Percentiles rank a stretch among this genome's conserved stretches.
phyloP scores from a whole-genome alignment of 139 green algal species.

The Parachlorella kessleri region DNA sequence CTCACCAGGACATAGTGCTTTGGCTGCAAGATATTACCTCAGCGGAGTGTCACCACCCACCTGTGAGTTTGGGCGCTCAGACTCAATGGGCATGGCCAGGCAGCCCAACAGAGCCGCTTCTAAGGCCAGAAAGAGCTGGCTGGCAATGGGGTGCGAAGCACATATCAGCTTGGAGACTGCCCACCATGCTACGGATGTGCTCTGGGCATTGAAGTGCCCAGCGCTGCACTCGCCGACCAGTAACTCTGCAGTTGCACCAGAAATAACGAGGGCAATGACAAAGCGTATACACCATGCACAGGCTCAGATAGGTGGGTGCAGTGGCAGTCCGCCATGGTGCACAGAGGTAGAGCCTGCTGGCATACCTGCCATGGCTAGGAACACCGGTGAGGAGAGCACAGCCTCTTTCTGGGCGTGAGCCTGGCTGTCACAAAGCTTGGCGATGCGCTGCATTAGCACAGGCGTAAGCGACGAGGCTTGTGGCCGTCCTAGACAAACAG shows the following conservation, averaged over 20 bases:
- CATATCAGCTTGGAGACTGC: not conserved
- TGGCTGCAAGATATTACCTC: too few species aligned
- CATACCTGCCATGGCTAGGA: slow-evolving; percentile 2
- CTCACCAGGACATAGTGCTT: too few species aligned
- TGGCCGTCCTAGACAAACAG: too few species aligned
- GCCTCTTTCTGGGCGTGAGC: not conserved
- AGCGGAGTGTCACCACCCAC: too few species aligned
- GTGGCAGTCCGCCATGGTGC: too few species aligned
- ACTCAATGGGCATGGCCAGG: not conserved
- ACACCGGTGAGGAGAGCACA: not conserved
- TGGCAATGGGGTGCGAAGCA: too few species aligned
- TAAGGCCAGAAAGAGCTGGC: not conserved
- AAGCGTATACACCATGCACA: too few species aligned
- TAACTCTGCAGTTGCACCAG: slow-evolving; percentile 7
- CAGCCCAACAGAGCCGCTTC: slow-evolving; percentile 1
- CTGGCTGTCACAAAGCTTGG: slow-evolving; percentile 1
- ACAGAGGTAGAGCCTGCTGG: too few species aligned
- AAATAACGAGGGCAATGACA: too few species aligned
- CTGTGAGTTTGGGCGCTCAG: slow-evolving; percentile 1
- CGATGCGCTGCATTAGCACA: slow-evolving; percentile 22
- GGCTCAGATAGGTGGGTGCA: too few species aligned
- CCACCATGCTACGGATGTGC: slow-evolving; percentile 14
- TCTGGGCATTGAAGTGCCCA: slow-evolving; percentile 17
- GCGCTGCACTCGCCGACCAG: slow-evolving; percentile 15
- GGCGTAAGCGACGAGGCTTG: too few species aligned